Conservation (phyloP, 2,329 filamentous ascomycete genomes). For the Beauveria pseudobassiana region DNA sequence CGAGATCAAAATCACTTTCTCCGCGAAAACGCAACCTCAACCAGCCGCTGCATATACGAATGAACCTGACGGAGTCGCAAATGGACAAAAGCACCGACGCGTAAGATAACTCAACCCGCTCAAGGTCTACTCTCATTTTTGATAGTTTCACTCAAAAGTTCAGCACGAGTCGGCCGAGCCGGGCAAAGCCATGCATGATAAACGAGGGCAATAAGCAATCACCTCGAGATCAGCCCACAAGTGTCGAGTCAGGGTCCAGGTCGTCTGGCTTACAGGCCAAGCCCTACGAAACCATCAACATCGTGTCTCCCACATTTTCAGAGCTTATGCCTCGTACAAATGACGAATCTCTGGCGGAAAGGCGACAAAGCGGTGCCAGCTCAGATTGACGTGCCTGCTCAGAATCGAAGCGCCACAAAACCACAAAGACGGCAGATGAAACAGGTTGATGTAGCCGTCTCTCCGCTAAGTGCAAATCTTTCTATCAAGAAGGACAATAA, state of each 20-base stretch:
- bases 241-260: not conserved
- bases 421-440: slow-evolving; percentile 6
- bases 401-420: not conserved
- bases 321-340: slow-evolving; percentile 23
- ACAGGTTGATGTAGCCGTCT: slow-evolving; percentile 15
- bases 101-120: slow-evolving; percentile 24
- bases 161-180: slow-evolving; percentile 18
- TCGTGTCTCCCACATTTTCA: slow-evolving; percentile 23
- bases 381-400: slow-evolving; percentile 1
- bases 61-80: slow-evolving; percentile 42
- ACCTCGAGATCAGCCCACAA: not conserved
- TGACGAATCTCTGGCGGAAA: slow-evolving; percentile 21
- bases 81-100: slow-evolving; percentile 40
- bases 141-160: slow-evolving; percentile 17
- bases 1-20: slow-evolving; percentile 28
- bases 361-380: slow-evolving; percentile 18
- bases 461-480: slow-evolving; percentile 20
- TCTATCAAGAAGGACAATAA: slow-evolving; percentile 11
- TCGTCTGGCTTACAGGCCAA: not conserved
- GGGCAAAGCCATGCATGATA: slow-evolving; percentile 1
- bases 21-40: slow-evolving; percentile 26
- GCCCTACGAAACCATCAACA: slow-evolving; percentile 7
- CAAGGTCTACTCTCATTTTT: slow-evolving; percentile 11
- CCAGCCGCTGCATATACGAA: slow-evolving; percentile 36
- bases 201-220: slow-evolving; percentile 12